Evolutionary conservation across 164 flowering plant genomes (phyloP).

Genomic region (Warburgia ugandensis): DNA sequence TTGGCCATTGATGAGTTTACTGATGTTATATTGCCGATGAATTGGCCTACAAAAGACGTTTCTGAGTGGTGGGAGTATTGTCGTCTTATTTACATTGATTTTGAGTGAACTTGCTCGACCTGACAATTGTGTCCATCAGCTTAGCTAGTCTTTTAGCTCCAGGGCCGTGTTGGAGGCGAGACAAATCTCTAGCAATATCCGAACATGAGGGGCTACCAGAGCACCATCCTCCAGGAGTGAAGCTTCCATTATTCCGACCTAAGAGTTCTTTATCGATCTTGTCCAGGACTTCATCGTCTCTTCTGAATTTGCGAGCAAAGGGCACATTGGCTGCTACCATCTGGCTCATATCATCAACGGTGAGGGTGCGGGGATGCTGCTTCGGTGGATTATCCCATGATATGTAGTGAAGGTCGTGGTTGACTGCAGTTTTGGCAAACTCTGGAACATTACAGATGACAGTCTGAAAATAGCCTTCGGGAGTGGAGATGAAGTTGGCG

Average conservation of each 20-base stretch:
- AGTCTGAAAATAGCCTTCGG: conserved; percentile 86
- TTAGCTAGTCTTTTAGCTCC: conserved; percentile 50
- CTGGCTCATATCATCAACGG: conserved; percentile 39
- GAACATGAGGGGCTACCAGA: conserved; percentile 51
- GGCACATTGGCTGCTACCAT: conserved; percentile 63
- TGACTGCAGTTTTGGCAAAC: conserved; percentile 44
- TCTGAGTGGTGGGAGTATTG: no score
- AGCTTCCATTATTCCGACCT: conserved; percentile 35
- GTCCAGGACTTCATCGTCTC: conserved; percentile 48
- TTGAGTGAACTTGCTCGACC: conserved; percentile 17
- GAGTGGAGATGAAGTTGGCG: conserved; percentile 76
- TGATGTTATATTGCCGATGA: neutral
- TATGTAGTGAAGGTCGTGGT: conserved; percentile 79
- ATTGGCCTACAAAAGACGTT: conserved; percentile 1
- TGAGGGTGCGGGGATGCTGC: conserved; percentile 71
- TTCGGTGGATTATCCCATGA: conserved; percentile 75
- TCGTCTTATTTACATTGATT: conserved; percentile 62
- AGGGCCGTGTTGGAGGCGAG: conserved; percentile 45
- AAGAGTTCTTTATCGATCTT: conserved; percentile 54
- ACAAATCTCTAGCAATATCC: conserved; percentile 39
- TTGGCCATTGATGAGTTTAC: no score
- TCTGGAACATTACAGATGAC: conserved; percentile 71
- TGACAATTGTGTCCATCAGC: conserved; percentile 30
- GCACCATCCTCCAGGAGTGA: conserved; percentile 92
- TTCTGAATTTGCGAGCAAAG: conserved; percentile 69